These are phyloP conservation scores for Phytophthora fragariaefolia DNA, from an alignment of 352 stramenopile genomes.

Conservation along the genomic window DNA sequence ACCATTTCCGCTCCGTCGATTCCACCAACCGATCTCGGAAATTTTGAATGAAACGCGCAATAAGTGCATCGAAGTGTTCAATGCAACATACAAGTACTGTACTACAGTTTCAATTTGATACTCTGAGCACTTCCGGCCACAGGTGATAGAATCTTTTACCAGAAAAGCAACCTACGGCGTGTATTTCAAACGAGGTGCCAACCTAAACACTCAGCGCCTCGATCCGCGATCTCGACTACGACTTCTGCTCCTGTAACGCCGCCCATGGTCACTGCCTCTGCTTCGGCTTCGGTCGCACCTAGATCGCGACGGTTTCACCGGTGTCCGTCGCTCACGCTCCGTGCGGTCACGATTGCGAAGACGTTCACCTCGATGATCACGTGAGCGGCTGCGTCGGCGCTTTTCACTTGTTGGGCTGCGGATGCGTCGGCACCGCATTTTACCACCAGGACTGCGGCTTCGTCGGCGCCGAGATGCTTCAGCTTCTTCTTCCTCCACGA, in stretches of 20 bases:
- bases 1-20: too few relatives aligned
- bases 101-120: too few relatives aligned
- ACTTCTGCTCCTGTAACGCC: not conserved
- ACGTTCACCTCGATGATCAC: slow-evolving; percentile 19
- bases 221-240: not conserved
- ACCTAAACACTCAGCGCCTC: not conserved
- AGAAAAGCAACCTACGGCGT: too few relatives aligned
- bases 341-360: slow-evolving; percentile 36
- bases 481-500: slow-evolving; percentile 55
- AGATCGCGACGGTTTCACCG: slow-evolving; percentile 18
- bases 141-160: too few relatives aligned
- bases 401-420: slow-evolving; percentile 10
- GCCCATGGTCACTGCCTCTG: not conserved
- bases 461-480: slow-evolving; percentile 10
- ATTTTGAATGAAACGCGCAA: too few relatives aligned
- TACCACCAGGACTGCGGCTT: slow-evolving; percentile 12
- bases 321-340: slow-evolving; percentile 5
- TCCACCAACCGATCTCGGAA: too few relatives aligned
- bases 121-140: too few relatives aligned
- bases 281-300: not conserved
- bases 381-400: slow-evolving; percentile 30
- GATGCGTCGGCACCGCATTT: slow-evolving; percentile 22
- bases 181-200: too few relatives aligned
- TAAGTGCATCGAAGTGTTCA: too few relatives aligned
- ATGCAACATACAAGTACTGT: too few relatives aligned